Conservation (phyloP, 345 rosid genomes). For the Aurinia saxatilis region DNA sequence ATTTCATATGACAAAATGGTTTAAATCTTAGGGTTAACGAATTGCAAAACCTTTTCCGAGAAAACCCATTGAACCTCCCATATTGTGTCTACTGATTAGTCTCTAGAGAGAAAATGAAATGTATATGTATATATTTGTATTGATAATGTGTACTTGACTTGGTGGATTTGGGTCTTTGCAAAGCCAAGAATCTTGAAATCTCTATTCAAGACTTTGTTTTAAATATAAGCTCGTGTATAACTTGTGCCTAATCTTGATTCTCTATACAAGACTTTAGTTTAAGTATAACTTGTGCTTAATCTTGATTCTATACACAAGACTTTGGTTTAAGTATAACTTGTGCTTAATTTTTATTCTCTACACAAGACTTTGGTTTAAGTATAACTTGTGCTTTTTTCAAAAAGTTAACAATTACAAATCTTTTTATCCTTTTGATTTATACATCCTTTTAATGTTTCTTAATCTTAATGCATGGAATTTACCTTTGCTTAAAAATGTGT, state of each 20-base stretch:
- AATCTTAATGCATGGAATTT: background rate
- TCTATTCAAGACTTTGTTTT: no score
- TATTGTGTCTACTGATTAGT: constrained; percentile 18
- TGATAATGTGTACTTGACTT: background rate
- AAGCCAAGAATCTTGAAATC: constrained; percentile 15
- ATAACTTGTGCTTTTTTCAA: background rate
- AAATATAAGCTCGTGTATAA: no score
- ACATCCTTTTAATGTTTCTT: no score
- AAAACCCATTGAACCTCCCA: constrained; percentile 56
- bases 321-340: constrained; percentile 13
- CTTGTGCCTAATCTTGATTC: no score
- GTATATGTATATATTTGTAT: constrained; percentile 3
- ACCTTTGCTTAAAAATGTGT: background rate
- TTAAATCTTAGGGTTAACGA: background rate
- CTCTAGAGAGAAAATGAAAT: background rate
- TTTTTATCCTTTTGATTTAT: no score
- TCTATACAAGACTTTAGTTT: no score
- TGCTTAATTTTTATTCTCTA: no score
- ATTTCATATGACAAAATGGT: no score
- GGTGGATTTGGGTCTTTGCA: constrained; percentile 12
- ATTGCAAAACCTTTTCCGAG: constrained; percentile 51
- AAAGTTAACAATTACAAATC: background rate
- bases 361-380: constrained; percentile 8
- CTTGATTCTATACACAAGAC: background rate
- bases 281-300: no score